These are phyloP conservation scores for Ogataea saltuana DNA, from an alignment of 805 yeast species.

Conservation along the genomic window DNA sequence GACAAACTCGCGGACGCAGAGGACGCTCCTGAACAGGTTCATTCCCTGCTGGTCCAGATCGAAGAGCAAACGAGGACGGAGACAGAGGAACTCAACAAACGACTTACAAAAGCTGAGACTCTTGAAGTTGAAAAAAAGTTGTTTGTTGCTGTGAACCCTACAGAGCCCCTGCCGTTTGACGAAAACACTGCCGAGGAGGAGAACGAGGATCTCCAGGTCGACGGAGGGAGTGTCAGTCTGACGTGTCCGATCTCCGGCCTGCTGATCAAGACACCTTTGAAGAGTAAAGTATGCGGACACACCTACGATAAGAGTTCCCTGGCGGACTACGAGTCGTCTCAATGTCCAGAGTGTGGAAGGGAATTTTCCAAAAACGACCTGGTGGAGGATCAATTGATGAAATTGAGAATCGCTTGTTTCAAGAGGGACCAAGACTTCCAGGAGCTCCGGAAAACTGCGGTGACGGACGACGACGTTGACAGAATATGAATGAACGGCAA, in stretches of 20 bases:
- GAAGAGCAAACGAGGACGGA: slow-evolving; percentile 5
- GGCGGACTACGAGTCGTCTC: slow-evolving; percentile 31
- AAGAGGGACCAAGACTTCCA: slow-evolving; percentile 26
- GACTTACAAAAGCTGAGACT: slow-evolving; percentile 11
- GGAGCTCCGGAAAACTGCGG: slow-evolving; percentile 18
- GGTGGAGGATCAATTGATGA: slow-evolving; percentile 54
- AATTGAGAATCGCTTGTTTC: slow-evolving; percentile 48
- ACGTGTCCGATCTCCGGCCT: slow-evolving; percentile 66
- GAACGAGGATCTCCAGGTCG: slow-evolving; percentile 62
- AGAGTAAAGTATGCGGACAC: slow-evolving; percentile 59
- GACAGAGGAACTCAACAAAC: slow-evolving; percentile 4
- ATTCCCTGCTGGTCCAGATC: slow-evolving; percentile 20
- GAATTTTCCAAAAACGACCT: slow-evolving; percentile 39
- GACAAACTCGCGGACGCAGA: slow-evolving; percentile 21
- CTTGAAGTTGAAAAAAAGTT: slow-evolving; percentile 40
- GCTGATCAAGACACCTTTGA: slow-evolving; percentile 54
- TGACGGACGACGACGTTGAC: slow-evolving; percentile 20
- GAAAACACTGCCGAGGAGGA: slow-evolving; percentile 35
- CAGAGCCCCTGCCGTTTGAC: slow-evolving; percentile 55
- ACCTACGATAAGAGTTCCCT: slow-evolving; percentile 56
- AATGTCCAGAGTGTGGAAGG: slow-evolving; percentile 62
- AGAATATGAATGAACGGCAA: too few relatives aligned
- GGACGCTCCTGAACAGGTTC: slow-evolving; percentile 22
- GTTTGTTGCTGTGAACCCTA: slow-evolving; percentile 58
- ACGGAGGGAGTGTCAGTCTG: slow-evolving; percentile 70